Conservation (phyloP, 2,329 filamentous ascomycete species). For the Calonectria pseudoreteaudii region DNA sequence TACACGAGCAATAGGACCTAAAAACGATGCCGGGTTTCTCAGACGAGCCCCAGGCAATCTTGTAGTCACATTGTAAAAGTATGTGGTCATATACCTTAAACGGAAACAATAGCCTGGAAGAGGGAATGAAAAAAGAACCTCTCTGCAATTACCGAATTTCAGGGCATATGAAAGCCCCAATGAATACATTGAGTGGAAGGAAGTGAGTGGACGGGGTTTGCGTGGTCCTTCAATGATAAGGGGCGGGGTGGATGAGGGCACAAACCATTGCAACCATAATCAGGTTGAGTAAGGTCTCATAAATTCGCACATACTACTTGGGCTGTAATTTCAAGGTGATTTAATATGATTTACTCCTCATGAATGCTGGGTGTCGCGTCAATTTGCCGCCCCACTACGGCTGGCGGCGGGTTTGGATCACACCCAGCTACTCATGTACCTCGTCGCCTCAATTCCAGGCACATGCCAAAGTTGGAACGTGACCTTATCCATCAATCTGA, state of each 20-base stretch:
- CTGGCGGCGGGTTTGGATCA: background rate
- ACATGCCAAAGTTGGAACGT: slow-evolving; percentile 26
- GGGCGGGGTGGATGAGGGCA: background rate
- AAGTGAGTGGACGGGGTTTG: background rate
- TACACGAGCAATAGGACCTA: background rate
- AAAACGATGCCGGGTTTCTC: too few relatives aligned
- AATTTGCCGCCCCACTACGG: background rate
- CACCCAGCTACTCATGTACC: background rate
- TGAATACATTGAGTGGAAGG: background rate
- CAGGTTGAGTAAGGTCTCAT: background rate
- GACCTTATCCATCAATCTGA: slow-evolving; percentile 2
- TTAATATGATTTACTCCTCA: background rate
- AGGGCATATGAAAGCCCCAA: background rate
- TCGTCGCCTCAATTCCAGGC: background rate
- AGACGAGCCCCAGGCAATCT: too few relatives aligned
- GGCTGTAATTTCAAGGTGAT: background rate
- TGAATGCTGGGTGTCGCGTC: background rate
- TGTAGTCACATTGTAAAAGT: too few relatives aligned
- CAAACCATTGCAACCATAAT: background rate
- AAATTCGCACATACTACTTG: background rate
- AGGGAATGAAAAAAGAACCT: background rate
- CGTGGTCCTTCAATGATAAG: background rate
- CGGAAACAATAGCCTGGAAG: too few relatives aligned
- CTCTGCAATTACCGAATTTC: background rate
- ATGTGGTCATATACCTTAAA: too few relatives aligned